Percentiles rank a stretch among this genome's conserved stretches.
Evolutionary conservation across 208 protist species (phyloP).

Genomic region (Acanthamoeba healyi): DNA sequence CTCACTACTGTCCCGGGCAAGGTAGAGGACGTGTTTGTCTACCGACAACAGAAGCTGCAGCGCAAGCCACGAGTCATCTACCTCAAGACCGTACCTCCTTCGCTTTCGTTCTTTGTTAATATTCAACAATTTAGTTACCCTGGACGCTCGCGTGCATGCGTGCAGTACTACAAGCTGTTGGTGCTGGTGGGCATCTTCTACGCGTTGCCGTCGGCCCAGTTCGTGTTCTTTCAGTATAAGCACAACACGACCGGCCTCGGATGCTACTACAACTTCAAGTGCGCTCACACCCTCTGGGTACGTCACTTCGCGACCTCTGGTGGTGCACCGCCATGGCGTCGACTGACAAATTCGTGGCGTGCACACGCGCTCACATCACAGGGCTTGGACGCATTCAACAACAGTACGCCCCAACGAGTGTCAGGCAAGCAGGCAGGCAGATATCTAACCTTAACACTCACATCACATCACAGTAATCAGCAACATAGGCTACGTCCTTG

Average conservation of each 20-base stretch:
- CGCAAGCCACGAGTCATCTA: conserved; percentile 22
- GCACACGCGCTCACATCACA: background rate
- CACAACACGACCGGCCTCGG: background rate
- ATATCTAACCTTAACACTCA: no score
- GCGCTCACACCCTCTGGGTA: background rate
- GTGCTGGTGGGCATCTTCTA: conserved; percentile 65
- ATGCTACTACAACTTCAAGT: conserved; percentile 75
- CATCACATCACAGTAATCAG: conserved; percentile 14
- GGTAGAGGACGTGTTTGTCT: conserved; percentile 38
- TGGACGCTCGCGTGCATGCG: no score
- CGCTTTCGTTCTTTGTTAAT: background rate
- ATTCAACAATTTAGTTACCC: conserved; percentile 12
- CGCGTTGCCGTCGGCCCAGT: conserved; percentile 56
- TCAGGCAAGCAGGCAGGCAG: no score
- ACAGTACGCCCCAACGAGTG: no score
- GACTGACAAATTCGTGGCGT: background rate
- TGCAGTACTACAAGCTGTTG: conserved; percentile 61
- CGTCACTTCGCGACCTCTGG: no score
- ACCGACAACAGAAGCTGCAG: background rate
- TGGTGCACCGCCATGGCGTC: no score
- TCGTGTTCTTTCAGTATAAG: conserved; percentile 69
- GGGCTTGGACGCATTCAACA: conserved; percentile 69
- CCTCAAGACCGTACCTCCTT: background rate
- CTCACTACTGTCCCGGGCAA: background rate
- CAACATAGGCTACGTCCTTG: conserved; percentile 44